Base-by-base conservation (phyloP, 2,329 filamentous ascomycete species). In the Plectosphaerella plurivora region DNA sequence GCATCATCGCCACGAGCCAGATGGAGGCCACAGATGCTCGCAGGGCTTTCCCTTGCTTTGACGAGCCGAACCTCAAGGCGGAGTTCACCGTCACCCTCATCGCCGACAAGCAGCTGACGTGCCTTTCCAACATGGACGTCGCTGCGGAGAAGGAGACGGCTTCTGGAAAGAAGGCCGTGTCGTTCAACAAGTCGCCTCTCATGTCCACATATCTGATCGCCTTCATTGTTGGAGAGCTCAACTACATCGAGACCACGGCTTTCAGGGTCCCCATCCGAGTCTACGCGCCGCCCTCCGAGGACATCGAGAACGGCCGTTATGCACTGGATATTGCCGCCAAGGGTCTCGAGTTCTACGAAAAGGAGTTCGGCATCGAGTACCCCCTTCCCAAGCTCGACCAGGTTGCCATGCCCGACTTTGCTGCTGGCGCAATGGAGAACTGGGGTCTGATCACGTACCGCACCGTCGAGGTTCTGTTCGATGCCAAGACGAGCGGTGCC, bases 201-300 rank as follows among this genome's bases (percentile, higher is more conserved):
- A 97, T 97, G 93, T 97, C 93, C 6, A 97, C 93, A 4, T 97
- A 97, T 69, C 84, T 97, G 22, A 74, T 97, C 50, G 93, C 93
- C 11, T 97, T 97, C 68, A 90, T 97, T 60, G 84, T 97, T 53
- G 92, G 92, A 59, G 91, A 97, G 68, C 86, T 97, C 60, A 93
- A 96, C 68, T 91, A 91, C 65, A 91, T 96, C 60, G 92, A 97
- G 76, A 94, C 89, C 14, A 91, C 90, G 59, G 84, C 86, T 53
- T 97, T 97, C 81, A 86, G 93, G 52, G 84, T 97, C 5, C 93
- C 93, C 12, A 87, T 97, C 58, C 84, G 93, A 60, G 92, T 97
- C n/a, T 97, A 94, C 69, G 91, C 91, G 36, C 94, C 93, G 3
- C 87, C 90, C 1, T 91, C 92, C 63, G 88, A 91, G 65, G 82